phyloP scores from a whole-genome alignment of 805 yeast species.

The Wickerhamomyces sydowiorum region DNA sequence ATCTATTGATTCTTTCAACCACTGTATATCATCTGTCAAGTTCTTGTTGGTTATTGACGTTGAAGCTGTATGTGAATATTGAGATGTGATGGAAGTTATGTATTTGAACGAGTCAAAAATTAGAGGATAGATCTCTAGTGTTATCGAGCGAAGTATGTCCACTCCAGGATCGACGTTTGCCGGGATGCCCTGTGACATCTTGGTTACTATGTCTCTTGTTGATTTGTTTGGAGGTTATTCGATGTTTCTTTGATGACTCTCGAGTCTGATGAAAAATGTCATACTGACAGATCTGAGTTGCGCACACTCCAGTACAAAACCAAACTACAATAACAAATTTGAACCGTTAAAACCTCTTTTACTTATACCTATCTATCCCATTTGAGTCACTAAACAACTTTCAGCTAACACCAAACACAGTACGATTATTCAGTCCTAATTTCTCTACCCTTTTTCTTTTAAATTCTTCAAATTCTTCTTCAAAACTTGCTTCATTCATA shows the following conservation, averaged over 20 bases:
- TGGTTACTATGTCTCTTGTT: neutral
- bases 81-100: slow-evolving; percentile 6
- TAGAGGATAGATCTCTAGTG: slow-evolving; percentile 6
- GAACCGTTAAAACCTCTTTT: too few relatives aligned
- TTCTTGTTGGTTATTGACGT: neutral
- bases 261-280: too few relatives aligned
- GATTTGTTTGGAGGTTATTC: neutral
- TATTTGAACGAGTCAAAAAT: slow-evolving; percentile 10
- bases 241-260: neutral
- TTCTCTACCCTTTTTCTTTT: neutral
- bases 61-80: neutral
- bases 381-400: too few relatives aligned
- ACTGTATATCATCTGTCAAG: slow-evolving; percentile 11
- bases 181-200: slow-evolving; percentile 9
- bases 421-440: neutral
- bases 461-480: neutral
- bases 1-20: slow-evolving; percentile 12
- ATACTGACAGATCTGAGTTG: too few relatives aligned
- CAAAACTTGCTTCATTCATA: neutral
- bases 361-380: too few relatives aligned
- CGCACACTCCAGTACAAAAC: too few relatives aligned
- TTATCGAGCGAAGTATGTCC: slow-evolving; percentile 4
- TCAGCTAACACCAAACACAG: neutral
- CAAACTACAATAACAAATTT: too few relatives aligned
- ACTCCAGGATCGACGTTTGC: slow-evolving; percentile 10